A percentile compares a stretch with the other conserved stretches of the same genome.
These are phyloP conservation scores for Coffea eugenioides DNA, from an alignment of 257 asterid species.

Conservation along the genomic window DNA sequence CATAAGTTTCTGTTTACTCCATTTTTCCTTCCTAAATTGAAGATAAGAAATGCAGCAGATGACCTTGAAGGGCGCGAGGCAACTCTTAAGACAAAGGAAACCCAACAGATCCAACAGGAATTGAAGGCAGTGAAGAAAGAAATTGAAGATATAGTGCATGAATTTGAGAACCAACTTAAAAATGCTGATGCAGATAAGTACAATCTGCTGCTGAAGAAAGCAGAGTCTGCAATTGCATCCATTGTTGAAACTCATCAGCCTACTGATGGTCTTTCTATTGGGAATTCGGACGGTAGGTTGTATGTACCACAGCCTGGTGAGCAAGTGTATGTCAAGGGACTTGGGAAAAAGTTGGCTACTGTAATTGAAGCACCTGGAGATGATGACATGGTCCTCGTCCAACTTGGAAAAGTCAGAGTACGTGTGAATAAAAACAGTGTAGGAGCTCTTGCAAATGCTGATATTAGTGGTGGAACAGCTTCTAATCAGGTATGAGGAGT, in stretches of 20 bases:
- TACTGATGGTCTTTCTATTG: slow-evolving; percentile 30
- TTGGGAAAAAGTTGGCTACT: slow-evolving; percentile 77
- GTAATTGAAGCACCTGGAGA: slow-evolving; percentile 76
- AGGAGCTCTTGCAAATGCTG: slow-evolving; percentile 34
- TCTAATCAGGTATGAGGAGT: slow-evolving; percentile 45
- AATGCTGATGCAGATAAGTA: slow-evolving; percentile 37
- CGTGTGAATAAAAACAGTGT: slow-evolving; percentile 47
- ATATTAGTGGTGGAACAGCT: slow-evolving; percentile 29
- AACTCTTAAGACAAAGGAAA: slow-evolving; percentile 73
- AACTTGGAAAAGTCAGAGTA: slow-evolving; percentile 73
- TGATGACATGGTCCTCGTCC: slow-evolving; percentile 75
- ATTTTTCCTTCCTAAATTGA: slow-evolving; percentile 20
- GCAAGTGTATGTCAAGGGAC: slow-evolving; percentile 53
- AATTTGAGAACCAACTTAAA: slow-evolving; percentile 64
- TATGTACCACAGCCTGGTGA: slow-evolving; percentile 67
- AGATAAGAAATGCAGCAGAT: slow-evolving; percentile 71
- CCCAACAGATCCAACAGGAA: slow-evolving; percentile 52
- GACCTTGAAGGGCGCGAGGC: slow-evolving; percentile 75
- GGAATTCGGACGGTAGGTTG: slow-evolving; percentile 30
- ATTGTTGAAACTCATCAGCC: slow-evolving; percentile 62
- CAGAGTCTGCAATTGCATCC: slow-evolving; percentile 64
- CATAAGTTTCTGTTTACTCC: slow-evolving; percentile 1
- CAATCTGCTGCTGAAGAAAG: slow-evolving; percentile 55
- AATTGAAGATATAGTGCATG: slow-evolving; percentile 55
- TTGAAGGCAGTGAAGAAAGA: slow-evolving; percentile 47